Evolutionary conservation across 2,329 filamentous ascomycete species (phyloP), one percentile per base, ranked within the genome.

Genomic region (Aspergillus sp.): DNA sequence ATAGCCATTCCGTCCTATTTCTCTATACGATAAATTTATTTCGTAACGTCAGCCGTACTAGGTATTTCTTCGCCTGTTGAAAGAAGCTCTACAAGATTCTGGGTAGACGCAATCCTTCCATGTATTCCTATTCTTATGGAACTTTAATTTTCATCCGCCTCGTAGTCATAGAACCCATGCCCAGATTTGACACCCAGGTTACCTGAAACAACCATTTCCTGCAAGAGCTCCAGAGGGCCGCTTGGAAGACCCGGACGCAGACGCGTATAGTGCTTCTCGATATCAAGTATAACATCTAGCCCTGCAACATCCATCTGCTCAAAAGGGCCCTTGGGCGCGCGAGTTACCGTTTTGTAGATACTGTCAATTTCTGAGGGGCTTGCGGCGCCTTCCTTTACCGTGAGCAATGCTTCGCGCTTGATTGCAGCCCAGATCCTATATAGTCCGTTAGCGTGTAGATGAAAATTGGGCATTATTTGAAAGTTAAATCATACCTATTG

Each of bases 241-340:
- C 6, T 5, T 6, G 19, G 19, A 22, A 22, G 5, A 22, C 19
- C 19, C 5, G 6, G 5, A 5, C 19, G 19, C 6, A 10, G 6
- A 6, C 10, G 5, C 57, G 11, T 50, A 37, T 64, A 64, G 40
- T 63, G 58, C 3, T 58, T 47, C 39, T 64, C 61, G 34, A 64
- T 63, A 25, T 57, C 52, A 10, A 52, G 44, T 0, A 65, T 56
- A 2, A 61, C 59, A 40, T 64, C 60, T 15, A 65, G 30, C 0
- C 60, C 61, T 14, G 63, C 58, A 3, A 53, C 45, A 35, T 64
- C 61, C 60, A 65, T 64, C 36, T 55, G 49, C 29, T 55, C 57
- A 42, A 55, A 64, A 0, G 58, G 58, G 0, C 61, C 60, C 20
- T 52, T 53, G 5, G 49, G 44, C 0, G 52, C 53, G 19, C 58